Evolutionary conservation across 768 basidiomycete species (phyloP), one percentile per base, ranked within the genome.

Genomic region (Tricholoma hemisulphureum): DNA sequence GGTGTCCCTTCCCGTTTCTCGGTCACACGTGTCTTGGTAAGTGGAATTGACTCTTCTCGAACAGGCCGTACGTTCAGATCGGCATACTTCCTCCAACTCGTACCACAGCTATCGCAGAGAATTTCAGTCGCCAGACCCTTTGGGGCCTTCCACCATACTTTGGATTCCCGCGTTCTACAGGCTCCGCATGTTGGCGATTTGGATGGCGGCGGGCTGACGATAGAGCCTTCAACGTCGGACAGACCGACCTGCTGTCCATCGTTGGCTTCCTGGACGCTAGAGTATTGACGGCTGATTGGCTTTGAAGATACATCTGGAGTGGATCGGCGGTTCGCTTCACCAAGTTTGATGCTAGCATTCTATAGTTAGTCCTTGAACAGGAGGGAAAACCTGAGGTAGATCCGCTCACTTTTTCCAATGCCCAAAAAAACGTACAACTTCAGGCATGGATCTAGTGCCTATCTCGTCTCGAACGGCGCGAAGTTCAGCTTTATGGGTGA

Each of bases 11-110:
- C 78, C 35, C 89, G 80, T 71, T 93, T 93, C 49, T 83, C 77
- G 16, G 63, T 67, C 0, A 79, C 71, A 43, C 81, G 81, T 32
- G 76, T 80, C 61, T 90, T 90, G 26, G 75, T 72, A 2, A 76
- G 67, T 0, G 81, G 75, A 1, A 81, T 65, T 1, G 81, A 76
- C 46, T 91, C 89, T 56, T 93, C 90, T 26, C 89, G 82, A 18
- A 85, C 57, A 8, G 87, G 86, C 39, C 89, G 79, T 23, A 89
- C 86, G 63, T 87, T 91, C 50, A 95, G 77, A 63, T 95, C 93
- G 0, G 92, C 94, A 69, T 97, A 97, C 73, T 95, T 97, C 63
- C 94, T 80, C 89, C 93, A 97, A 61, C 89, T 89, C 45, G 85
- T 82, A 11, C 94, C 94, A 66, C 94, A 97, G 26, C 71, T 79